These are phyloP conservation scores for Tulasnella calospora DNA, from an alignment of 768 basidiomycete species.

Conservation along the genomic window DNA sequence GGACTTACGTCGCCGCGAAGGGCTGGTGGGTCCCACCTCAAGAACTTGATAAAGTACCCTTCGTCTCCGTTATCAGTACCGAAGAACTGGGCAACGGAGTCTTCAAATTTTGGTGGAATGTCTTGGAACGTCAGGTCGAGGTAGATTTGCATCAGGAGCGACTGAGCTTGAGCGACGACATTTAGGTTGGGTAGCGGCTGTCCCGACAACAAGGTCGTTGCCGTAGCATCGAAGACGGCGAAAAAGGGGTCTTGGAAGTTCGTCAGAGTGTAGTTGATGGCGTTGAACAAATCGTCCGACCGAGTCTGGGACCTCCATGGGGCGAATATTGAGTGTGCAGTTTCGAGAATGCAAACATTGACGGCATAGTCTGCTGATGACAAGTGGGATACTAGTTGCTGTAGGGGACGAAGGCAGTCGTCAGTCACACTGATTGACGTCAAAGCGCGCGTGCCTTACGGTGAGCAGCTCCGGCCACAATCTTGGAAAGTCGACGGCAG, in stretches of 20 bases:
- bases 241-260: slow-evolving; percentile 83
- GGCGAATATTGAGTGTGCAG: slow-evolving; percentile 92
- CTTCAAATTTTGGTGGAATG: slow-evolving; percentile 90
- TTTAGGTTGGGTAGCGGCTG: slow-evolving; percentile 42
- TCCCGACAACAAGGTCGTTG: slow-evolving; percentile 48
- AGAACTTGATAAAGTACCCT: slow-evolving; percentile 69
- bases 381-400: slow-evolving; percentile 88
- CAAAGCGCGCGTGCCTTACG: slow-evolving; percentile 48
- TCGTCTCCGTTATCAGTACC: slow-evolving; percentile 38
- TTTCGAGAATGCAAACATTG: slow-evolving; percentile 87
- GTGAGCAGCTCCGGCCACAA: slow-evolving; percentile 87
- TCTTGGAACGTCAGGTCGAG: slow-evolving; percentile 95
- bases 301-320: slow-evolving; percentile 90
- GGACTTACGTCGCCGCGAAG: slow-evolving; percentile 63
- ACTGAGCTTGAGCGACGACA: slow-evolving; percentile 66
- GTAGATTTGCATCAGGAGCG: slow-evolving; percentile 78
- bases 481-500: slow-evolving; percentile 83
- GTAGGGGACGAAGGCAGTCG: slow-evolving; percentile 7
- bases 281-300: slow-evolving; percentile 77
- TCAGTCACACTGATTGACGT: not conserved
- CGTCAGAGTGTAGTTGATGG: slow-evolving; percentile 84
- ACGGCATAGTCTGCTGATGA: slow-evolving; percentile 74
- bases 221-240: slow-evolving; percentile 55
- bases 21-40: slow-evolving; percentile 70
- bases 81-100: slow-evolving; percentile 79